Evolutionary conservation across 208 protist genomes (phyloP).

Genomic region (Crithidia expoeki): DNA sequence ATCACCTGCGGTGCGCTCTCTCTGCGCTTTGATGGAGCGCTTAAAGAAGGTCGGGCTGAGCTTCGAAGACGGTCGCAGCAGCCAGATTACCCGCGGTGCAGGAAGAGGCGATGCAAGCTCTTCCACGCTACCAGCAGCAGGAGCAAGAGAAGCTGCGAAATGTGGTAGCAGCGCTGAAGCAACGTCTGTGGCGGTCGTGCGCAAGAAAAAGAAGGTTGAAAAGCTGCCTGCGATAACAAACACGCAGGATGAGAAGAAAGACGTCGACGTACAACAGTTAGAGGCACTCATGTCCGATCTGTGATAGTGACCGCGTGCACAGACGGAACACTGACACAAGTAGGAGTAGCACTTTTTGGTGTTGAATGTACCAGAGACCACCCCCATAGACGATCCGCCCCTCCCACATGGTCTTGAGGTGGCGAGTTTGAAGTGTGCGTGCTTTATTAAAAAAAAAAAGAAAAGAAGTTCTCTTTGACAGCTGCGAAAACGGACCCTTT

Average conservation of each 20-base stretch:
- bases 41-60: slow-evolving; percentile 32
- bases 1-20: slow-evolving; percentile 39
- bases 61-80: slow-evolving; percentile 35
- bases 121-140: neutral
- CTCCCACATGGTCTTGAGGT: neutral
- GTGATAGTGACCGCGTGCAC: neutral
- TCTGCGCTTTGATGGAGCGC: slow-evolving; percentile 45
- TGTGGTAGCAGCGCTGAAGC: neutral
- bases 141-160: neutral
- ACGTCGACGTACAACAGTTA: slow-evolving; percentile 34
- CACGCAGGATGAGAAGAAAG: slow-evolving; percentile 9
- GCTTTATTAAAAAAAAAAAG: neutral
- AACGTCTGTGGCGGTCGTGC: slow-evolving; percentile 49
- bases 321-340: no score
- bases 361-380: slow-evolving; percentile 1
- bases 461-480: no score
- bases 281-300: slow-evolving; percentile 36
- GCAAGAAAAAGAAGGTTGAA: slow-evolving; percentile 79
- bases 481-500: no score
- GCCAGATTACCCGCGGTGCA: neutral
- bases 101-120: neutral
- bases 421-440: neutral
- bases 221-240: slow-evolving; percentile 18
- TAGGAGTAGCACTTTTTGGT: no score
- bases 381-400: neutral